Evolutionary conservation across 2,329 filamentous ascomycete genomes (phyloP).

Genomic region (Dryadomyces quercus-mongolicae): DNA sequence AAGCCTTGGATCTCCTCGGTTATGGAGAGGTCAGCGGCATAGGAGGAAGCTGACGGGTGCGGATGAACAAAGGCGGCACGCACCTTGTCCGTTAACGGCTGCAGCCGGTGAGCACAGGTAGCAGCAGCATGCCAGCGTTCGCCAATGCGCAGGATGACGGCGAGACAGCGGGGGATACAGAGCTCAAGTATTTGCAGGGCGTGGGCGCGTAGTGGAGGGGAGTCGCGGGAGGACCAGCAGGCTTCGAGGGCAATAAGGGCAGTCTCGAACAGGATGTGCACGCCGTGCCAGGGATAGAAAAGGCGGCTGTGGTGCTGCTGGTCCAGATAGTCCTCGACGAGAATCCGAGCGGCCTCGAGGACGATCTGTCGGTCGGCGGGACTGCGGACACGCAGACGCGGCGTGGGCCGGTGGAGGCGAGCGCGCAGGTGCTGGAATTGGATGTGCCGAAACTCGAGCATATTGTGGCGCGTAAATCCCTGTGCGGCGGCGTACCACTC

Average conservation of each 20-base stretch:
- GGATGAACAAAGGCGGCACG: background rate
- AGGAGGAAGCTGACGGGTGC: background rate
- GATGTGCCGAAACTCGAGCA: conserved; percentile 4
- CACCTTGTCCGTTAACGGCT: background rate
- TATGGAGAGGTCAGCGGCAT: background rate
- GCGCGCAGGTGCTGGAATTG: conserved; percentile 1
- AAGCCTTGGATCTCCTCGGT: background rate
- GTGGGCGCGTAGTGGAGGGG: background rate
- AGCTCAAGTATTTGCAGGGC: background rate
- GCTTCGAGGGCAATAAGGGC: conserved; percentile 2
- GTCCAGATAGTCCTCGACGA: background rate
- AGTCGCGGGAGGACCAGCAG: background rate
- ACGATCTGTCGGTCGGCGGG: background rate
- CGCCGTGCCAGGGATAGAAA: conserved; percentile 5
- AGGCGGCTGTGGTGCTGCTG: conserved; percentile 1
- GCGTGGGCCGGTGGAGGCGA: conserved; percentile 1
- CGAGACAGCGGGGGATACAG: background rate
- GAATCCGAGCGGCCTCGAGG: background rate
- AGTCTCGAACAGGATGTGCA: conserved; percentile 4
- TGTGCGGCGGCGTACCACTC: background rate
- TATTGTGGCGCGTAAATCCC: background rate
- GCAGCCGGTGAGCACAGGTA: background rate
- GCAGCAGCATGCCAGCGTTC: conserved; percentile 1
- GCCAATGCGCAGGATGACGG: background rate
- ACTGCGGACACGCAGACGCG: background rate